Base-by-base conservation (phyloP, 2,329 filamentous ascomycete genomes). In the Cryphonectria parasitica region DNA sequence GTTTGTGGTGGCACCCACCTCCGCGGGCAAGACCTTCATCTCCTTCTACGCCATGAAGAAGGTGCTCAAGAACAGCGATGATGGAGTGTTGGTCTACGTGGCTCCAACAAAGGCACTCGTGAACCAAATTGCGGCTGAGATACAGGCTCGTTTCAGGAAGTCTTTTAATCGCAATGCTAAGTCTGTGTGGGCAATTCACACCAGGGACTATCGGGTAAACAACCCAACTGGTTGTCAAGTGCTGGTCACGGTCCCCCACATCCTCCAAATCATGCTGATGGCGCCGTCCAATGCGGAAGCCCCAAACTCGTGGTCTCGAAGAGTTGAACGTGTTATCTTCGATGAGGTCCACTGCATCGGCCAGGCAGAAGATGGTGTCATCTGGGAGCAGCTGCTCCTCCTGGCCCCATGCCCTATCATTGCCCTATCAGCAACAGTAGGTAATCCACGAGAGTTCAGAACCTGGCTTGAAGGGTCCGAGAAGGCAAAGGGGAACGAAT, bases 31-130 rank as follows among this genome's bases (percentile, higher is more conserved):
- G 79, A 95, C 92, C 0, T 95, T 95, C 78, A 95, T 95, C 71
- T 91, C 89, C 0, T 95, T 95, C 78, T 94, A 95, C 75, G 92
- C 92, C 1, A 95, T 95, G 90, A 91, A 92, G 76, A 90, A 92
- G 76, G 83, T 94, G 0, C 82, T 95, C 13, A 85, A 91, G 76
- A 85, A 86, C 4, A 88, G 88, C 72, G 87, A 95, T 71, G 88
- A 93, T 64, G 89, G 88, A 2, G 86, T 95, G 2, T 80, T 95
- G 8, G 90, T 95, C 0, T 95, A 95, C 74, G 90, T 95, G 7
- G 92, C 92, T 0, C 92, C 92, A 0, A 95, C 92, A 0, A 95
- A 95, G 77, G 92, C 93, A 3, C 83, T 95, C 15, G 92, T 95
- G 71, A 95, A 95, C 77, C 92, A 95, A 78, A 94, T 95, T 74